Base-by-base conservation (phyloP, 352 stramenopile species). In the Nannochloropsis limnetica region DNA sequence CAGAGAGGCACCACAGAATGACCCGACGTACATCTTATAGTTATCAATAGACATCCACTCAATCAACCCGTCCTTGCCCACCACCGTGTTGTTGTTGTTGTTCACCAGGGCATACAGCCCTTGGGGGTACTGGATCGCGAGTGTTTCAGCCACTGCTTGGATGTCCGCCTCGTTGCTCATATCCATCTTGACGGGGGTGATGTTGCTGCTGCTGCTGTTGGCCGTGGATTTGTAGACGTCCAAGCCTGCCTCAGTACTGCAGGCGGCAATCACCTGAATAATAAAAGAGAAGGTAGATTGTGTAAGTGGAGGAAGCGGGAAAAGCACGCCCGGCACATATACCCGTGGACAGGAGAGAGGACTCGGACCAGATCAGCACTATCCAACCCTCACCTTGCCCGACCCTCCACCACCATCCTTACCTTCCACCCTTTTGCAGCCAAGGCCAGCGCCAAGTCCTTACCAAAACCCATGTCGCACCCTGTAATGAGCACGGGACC, bases 31-130 rank as follows among this genome's bases (percentile, higher is more conserved):
- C 61, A 74, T 74, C 11, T 74, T 28, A 29, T 74, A 74, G n/a
- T 74, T 74, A 1, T 74, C 9, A 74, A 74, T 23, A 20, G 61
- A 31, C 61, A 74, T 74, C 61, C 61, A 74, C n/a, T 74, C 61
- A 8, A 74, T 29, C 20, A 22, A 6, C 25, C 61, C 61, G 20
- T 74, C 61, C 25, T 74, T 74, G 2, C 61, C 61, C 6, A 74
- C 61, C 61, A 74, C 61, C n/a, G 61, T 74, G 61, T 74, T 74
- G n/a, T 74, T 74, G n/a, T 74, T 74, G 11, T 74, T 74, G 25
- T 74, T 74, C 2, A 74, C 61, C 61, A 74, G 61, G 61, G 61
- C 61, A 20, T 74, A 74, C 15, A 74, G 61, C 11, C 61, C 61
- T 29, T 74, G 9, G n/a, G 61, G 61, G 61, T 74, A 22, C 25